Percentiles rank a stretch among this genome's conserved stretches.
These are phyloP conservation scores for Schizophyllum commune DNA, from an alignment of 1,284 basidiomycete genomes.

Conservation along the genomic window DNA sequence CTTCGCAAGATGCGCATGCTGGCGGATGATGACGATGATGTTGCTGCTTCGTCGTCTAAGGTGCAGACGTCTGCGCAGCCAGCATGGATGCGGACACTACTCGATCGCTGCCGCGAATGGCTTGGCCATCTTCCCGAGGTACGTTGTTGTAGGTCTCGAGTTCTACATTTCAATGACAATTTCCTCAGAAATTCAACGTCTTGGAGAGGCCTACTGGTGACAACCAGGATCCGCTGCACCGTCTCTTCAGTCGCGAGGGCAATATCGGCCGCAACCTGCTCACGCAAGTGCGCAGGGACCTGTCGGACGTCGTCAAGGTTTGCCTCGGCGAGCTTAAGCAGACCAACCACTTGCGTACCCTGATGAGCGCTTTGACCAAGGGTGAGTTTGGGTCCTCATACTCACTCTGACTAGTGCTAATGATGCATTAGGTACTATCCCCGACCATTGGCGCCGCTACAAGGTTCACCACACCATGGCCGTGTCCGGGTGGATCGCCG, in stretches of 20 bases:
- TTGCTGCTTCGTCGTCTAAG: constrained; percentile 45
- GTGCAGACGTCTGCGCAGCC: constrained; percentile 68
- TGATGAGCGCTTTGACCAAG: constrained; percentile 86
- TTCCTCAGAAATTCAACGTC: constrained; percentile 49
- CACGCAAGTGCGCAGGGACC: constrained; percentile 70
- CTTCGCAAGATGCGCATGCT: constrained; percentile 89
- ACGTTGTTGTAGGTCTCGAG: constrained; percentile 18
- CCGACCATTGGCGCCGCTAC: constrained; percentile 82
- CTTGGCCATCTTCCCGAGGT: constrained; percentile 69
- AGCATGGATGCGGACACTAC: constrained; percentile 85
- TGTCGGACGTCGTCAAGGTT: constrained; percentile 75
- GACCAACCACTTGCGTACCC: constrained; percentile 84
- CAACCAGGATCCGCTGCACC: constrained; percentile 77
- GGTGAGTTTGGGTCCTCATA: constrained; percentile 37
- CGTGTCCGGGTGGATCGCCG: constrained; percentile 79
- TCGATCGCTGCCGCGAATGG: constrained; percentile 81
- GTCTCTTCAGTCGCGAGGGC: constrained; percentile 88
- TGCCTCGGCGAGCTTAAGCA: constrained; percentile 87
- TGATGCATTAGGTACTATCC: constrained; percentile 63
- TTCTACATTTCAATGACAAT: neutral
- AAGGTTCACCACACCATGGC: constrained; percentile 79
- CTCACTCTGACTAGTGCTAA: constrained; percentile 6
- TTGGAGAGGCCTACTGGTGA: constrained; percentile 58
- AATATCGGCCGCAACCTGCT: constrained; percentile 73
- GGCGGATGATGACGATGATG: constrained; percentile 80